Evolutionary conservation across 495 filamentous ascomycete genomes (phyloP).

Genomic region (Letharia lupina): DNA sequence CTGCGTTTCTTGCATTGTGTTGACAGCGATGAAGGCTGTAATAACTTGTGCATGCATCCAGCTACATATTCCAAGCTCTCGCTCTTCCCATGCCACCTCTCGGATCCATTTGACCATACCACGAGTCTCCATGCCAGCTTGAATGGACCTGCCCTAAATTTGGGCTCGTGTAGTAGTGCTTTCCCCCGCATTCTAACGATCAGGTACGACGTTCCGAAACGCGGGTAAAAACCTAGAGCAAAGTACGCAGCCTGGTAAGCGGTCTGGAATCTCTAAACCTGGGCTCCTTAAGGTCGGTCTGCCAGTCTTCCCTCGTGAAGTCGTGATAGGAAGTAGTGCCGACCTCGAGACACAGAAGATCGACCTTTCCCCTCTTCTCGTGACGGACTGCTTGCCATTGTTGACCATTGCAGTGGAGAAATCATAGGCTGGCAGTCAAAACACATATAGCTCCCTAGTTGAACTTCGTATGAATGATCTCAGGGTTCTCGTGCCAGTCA

Average conservation of each 20-base stretch:
- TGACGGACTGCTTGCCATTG: not conserved
- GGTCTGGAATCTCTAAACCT: not conserved
- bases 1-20: not conserved
- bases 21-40: not conserved
- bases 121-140: not conserved
- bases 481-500: slow-evolving; percentile 98
- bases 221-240: not conserved
- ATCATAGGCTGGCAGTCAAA: not conserved
- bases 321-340: not conserved
- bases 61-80: not conserved
- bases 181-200: not conserved
- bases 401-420: not conserved
- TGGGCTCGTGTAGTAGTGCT: not conserved
- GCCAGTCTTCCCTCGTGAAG: not conserved
- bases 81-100: not conserved
- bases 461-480: slow-evolving; percentile 97
- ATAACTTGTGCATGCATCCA: not conserved
- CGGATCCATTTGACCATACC: not conserved
- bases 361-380: not conserved
- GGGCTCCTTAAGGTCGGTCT: not conserved
- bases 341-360: not conserved
- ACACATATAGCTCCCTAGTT: slow-evolving; percentile 40
- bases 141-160: not conserved
- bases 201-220: not conserved
- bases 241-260: not conserved